Evolutionary conservation across 805 yeast genomes (phyloP).

Genomic region (Sugiyamaella qingdaonensis): DNA sequence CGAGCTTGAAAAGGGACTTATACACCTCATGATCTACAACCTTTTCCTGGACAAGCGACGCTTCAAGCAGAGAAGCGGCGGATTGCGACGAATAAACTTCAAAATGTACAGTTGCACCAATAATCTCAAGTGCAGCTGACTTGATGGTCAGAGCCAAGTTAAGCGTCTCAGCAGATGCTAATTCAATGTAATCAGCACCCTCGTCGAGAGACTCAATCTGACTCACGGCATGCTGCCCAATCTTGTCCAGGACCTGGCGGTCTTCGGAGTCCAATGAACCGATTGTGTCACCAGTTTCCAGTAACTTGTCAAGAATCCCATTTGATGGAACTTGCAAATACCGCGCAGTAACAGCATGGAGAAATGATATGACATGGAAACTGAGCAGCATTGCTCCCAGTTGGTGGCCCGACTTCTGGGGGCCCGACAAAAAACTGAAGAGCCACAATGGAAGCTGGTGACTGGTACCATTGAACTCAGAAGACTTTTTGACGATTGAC

Average conservation of each 20-base stretch:
- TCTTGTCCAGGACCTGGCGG: background rate
- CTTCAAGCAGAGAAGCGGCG: slow-evolving; percentile 45
- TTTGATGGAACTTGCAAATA: background rate
- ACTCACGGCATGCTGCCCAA: slow-evolving; percentile 26
- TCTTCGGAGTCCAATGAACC: slow-evolving; percentile 10
- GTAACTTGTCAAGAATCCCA: background rate
- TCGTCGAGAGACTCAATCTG: slow-evolving; percentile 49
- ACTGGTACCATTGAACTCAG: background rate
- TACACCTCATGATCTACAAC: slow-evolving; percentile 54
- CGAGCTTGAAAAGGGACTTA: slow-evolving; percentile 49
- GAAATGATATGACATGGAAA: background rate
- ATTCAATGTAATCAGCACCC: slow-evolving; percentile 53
- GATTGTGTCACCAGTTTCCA: background rate
- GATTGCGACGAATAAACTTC: slow-evolving; percentile 43
- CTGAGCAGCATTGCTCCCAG: slow-evolving; percentile 22
- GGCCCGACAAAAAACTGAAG: background rate
- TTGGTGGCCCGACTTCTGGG: slow-evolving; percentile 16
- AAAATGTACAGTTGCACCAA: slow-evolving; percentile 51
- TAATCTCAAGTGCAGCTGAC: slow-evolving; percentile 53
- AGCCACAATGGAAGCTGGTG: slow-evolving; percentile 4
- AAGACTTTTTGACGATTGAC: slow-evolving; percentile 1
- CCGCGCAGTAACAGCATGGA: background rate
- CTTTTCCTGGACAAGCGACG: slow-evolving; percentile 48
- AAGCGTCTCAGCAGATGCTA: slow-evolving; percentile 47
- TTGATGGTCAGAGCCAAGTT: slow-evolving; percentile 52